Percentiles rank a stretch among this genome's conserved stretches.
Conservation (phyloP, 306 rosid genomes). For the Canavalia ensiformis region DNA sequence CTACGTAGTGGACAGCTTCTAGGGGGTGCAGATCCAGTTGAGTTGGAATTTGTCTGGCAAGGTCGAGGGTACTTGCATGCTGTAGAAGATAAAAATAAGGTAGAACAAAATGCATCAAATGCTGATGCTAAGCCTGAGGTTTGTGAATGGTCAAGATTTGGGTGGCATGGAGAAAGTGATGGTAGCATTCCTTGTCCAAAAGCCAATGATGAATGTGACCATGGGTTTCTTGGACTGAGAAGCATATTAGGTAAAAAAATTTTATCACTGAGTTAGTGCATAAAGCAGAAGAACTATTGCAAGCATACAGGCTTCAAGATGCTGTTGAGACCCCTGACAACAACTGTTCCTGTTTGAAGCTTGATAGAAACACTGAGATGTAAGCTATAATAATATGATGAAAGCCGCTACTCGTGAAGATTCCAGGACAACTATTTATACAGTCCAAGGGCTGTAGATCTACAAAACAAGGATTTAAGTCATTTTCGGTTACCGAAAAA, state of each 20-base stretch:
- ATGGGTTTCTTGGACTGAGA: slow-evolving; percentile 67
- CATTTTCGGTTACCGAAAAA: too few species aligned
- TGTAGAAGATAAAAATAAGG: too few species aligned
- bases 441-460: slow-evolving; percentile 69
- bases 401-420: slow-evolving; percentile 77
- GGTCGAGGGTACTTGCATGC: too few species aligned
- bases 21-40: slow-evolving; percentile 61
- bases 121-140: slow-evolving; percentile 14
- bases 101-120: too few species aligned
- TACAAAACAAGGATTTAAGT: too few species aligned
- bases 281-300: slow-evolving; percentile 65
- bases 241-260: slow-evolving; percentile 54
- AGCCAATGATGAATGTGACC: slow-evolving; percentile 62
- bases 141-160: slow-evolving; percentile 53
- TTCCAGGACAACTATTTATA: slow-evolving; percentile 70
- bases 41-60: slow-evolving; percentile 45
- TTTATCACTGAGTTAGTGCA: slow-evolving; percentile 58
- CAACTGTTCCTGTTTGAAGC: slow-evolving; percentile 61
- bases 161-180: slow-evolving; percentile 66
- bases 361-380: slow-evolving; percentile 30
- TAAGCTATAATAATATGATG: slow-evolving; percentile 36
- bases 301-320: slow-evolving; percentile 47
- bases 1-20: slow-evolving; percentile 68
- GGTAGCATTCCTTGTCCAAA: slow-evolving; percentile 77
- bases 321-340: slow-evolving; percentile 42